These are phyloP conservation scores for Tuber calosporum DNA, from an alignment of 495 filamentous ascomycete genomes.

Conservation along the genomic window DNA sequence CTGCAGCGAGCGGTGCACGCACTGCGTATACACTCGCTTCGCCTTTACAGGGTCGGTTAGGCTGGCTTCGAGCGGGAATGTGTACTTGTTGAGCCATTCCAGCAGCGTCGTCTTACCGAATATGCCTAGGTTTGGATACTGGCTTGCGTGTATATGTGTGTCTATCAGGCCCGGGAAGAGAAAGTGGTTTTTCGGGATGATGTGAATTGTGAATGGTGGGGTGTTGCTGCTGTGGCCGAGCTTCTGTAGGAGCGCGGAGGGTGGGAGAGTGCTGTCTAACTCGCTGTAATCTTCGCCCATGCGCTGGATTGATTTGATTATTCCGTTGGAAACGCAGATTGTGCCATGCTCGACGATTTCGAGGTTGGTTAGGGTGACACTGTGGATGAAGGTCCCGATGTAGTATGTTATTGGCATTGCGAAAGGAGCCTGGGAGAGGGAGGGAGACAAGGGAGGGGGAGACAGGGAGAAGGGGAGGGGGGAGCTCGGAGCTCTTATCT, in stretches of 20 bases:
- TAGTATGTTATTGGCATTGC: constrained; percentile 20
- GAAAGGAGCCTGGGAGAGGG: background rate
- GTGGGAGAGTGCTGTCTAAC: background rate
- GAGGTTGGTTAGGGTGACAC: constrained; percentile 10
- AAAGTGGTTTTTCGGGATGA: constrained; percentile 49
- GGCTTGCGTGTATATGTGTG: constrained; percentile 88
- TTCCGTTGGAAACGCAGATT: constrained; percentile 28
- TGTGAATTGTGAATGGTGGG: background rate
- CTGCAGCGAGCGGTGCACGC: constrained; percentile 69
- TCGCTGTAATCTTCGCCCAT: background rate
- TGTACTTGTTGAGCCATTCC: constrained; percentile 87
- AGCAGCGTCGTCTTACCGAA: constrained; percentile 86
- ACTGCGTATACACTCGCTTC: constrained; percentile 60
- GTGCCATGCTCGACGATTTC: constrained; percentile 25
- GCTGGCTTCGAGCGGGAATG: constrained; percentile 83
- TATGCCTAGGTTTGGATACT: constrained; percentile 86
- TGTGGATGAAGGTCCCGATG: constrained; percentile 39
- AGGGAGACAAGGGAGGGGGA: background rate
- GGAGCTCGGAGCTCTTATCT: background rate
- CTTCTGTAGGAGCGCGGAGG: background rate
- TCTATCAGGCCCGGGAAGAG: constrained; percentile 98
- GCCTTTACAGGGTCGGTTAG: constrained; percentile 51
- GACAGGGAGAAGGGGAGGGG: background rate
- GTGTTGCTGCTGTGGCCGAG: background rate
- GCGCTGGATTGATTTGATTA: background rate